Percentiles rank a stretch among this genome's conserved stretches.
Evolutionary conservation across 139 green algal genomes (phyloP).

Genomic region (Chlorella sp.): DNA sequence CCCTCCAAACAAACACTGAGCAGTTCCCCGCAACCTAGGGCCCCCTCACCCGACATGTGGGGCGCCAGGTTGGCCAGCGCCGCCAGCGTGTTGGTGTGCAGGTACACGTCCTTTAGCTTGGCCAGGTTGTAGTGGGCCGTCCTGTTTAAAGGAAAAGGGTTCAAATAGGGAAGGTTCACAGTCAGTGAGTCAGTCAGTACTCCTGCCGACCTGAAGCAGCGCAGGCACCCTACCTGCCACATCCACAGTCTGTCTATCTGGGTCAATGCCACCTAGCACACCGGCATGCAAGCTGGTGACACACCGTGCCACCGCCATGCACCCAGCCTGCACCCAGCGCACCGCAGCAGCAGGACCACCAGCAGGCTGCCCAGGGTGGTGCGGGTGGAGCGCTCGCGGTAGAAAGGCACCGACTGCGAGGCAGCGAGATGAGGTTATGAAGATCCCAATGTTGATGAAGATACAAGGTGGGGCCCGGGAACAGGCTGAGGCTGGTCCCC

Average conservation of each 20-base stretch:
- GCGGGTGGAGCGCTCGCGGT: constrained; percentile 72
- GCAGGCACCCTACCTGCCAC: too few species aligned
- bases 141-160: background rate
- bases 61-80: constrained; percentile 87
- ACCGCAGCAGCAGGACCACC: constrained; percentile 79
- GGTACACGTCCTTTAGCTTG: constrained; percentile 76
- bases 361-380: constrained; percentile 80
- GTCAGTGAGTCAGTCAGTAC: too few species aligned
- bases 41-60: constrained; percentile 48
- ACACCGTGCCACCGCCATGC: too few species aligned
- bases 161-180: too few species aligned
- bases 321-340: constrained; percentile 62
- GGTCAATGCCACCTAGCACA: too few species aligned
- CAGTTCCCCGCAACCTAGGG: background rate
- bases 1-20: background rate
- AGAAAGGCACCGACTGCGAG: constrained; percentile 71
- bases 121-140: constrained; percentile 28
- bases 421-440: too few species aligned
- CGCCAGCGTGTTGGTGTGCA: constrained; percentile 92
- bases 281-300: too few species aligned
- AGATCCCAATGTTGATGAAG: too few species aligned
- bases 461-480: too few species aligned
- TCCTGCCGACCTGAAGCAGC: too few species aligned
- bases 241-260: too few species aligned
- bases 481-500: too few species aligned